Conservation (phyloP, 768 basidiomycete species). For the Agaricus subrufescens region DNA sequence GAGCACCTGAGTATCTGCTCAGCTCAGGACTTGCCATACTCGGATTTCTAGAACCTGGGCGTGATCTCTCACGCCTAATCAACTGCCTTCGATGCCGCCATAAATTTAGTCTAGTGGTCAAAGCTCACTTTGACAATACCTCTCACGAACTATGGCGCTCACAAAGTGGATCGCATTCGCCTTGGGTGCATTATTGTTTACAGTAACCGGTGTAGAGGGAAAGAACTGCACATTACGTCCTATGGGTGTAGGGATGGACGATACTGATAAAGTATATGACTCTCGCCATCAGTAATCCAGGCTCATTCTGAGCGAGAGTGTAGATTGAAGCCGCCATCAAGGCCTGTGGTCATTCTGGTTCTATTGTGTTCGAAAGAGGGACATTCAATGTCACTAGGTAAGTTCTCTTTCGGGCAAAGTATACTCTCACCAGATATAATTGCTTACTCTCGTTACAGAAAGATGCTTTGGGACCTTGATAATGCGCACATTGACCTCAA, state of each 20-base stretch:
- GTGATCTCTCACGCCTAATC: neutral
- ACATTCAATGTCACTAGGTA: conserved; percentile 50
- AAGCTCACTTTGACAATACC: neutral
- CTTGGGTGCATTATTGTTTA: conserved; percentile 8
- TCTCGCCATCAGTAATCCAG: neutral
- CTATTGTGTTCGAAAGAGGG: conserved; percentile 38
- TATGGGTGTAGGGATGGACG: conserved; percentile 32
- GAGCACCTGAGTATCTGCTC: no score
- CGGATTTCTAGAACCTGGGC: neutral
- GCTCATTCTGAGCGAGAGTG: neutral
- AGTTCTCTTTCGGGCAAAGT: neutral
- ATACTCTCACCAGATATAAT: neutral
- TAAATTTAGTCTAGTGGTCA: neutral
- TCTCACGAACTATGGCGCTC: neutral
- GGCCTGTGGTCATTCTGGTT: conserved; percentile 43
- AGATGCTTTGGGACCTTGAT: conserved; percentile 49
- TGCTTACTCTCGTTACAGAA: conserved; percentile 24
- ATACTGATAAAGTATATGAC: conserved; percentile 30
- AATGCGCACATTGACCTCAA: conserved; percentile 39
- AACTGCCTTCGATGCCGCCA: neutral
- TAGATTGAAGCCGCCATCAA: conserved; percentile 47
- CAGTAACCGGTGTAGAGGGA: conserved; percentile 13
- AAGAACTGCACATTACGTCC: conserved; percentile 25
- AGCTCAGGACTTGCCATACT: neutral
- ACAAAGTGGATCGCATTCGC: neutral